Evolutionary conservation across 768 basidiomycete genomes (phyloP).

Genomic region (Psilocybe subaeruginosa): DNA sequence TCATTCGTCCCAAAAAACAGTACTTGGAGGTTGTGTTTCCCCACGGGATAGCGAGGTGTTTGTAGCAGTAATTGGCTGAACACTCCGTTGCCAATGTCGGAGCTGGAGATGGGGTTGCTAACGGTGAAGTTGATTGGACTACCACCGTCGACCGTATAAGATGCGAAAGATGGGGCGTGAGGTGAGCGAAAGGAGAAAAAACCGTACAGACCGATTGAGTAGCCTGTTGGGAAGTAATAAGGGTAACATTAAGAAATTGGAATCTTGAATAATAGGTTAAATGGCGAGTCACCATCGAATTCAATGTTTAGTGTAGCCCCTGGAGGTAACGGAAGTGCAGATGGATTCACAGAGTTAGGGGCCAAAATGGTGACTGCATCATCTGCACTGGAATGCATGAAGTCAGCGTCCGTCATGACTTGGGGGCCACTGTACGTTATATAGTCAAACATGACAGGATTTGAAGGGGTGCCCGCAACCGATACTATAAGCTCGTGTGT

Average conservation of each 20-base stretch:
- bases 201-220: neutral
- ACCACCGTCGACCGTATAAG: neutral
- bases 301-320: neutral
- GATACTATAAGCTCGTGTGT: neutral
- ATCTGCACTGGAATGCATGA: neutral
- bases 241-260: too few relatives aligned
- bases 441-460: neutral
- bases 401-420: neutral
- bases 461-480: neutral
- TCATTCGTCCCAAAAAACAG: neutral
- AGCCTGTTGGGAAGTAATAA: too few relatives aligned
- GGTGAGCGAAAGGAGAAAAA: neutral
- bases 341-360: neutral
- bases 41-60: neutral
- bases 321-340: neutral
- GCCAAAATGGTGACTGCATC: neutral
- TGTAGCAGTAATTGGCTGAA: neutral
- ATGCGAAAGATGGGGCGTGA: neutral
- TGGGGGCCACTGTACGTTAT: neutral
- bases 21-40: neutral
- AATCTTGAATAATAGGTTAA: neutral
- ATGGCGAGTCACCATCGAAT: neutral
- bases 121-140: neutral
- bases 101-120: neutral
- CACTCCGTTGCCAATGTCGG: neutral